Evolutionary conservation across 192 early-diverging fungal species (phyloP).

Genomic region (Coemansia sp.): DNA sequence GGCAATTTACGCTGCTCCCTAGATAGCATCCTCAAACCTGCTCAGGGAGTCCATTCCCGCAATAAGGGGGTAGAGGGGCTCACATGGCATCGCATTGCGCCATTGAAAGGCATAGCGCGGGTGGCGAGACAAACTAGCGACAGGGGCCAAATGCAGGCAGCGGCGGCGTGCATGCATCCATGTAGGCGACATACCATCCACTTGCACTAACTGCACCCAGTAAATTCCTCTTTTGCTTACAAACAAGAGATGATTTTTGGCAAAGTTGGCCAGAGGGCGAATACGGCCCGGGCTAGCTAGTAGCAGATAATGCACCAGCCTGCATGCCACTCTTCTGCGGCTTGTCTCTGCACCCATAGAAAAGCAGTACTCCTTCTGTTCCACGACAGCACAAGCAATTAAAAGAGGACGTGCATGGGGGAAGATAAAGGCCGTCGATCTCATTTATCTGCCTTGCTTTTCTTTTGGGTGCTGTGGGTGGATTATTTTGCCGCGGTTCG

Average conservation of each 20-base stretch:
- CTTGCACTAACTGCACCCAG: conserved; percentile 9
- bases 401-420: neutral
- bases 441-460: conserved; percentile 8
- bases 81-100: conserved; percentile 13
- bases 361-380: neutral
- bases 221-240: neutral
- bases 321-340: neutral
- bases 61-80: conserved; percentile 5
- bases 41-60: conserved; percentile 10
- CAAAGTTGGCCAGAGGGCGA: neutral
- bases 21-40: conserved; percentile 6
- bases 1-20: conserved; percentile 4
- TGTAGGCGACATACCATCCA: neutral
- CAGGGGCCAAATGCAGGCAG: conserved; percentile 7
- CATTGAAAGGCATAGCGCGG: neutral
- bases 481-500: conserved; percentile 4
- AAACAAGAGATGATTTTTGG: conserved; percentile 8
- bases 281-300: neutral
- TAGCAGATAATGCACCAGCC: conserved; percentile 3
- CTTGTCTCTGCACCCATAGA: neutral
- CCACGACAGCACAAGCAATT: conserved; percentile 1
- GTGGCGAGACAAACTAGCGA: conserved; percentile 4
- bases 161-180: conserved; percentile 11
- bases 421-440: conserved; percentile 5
- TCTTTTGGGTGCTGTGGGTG: neutral